These are phyloP conservation scores for Nidula niveotomentosa DNA, from an alignment of 1,284 basidiomycete genomes.

Conservation along the genomic window DNA sequence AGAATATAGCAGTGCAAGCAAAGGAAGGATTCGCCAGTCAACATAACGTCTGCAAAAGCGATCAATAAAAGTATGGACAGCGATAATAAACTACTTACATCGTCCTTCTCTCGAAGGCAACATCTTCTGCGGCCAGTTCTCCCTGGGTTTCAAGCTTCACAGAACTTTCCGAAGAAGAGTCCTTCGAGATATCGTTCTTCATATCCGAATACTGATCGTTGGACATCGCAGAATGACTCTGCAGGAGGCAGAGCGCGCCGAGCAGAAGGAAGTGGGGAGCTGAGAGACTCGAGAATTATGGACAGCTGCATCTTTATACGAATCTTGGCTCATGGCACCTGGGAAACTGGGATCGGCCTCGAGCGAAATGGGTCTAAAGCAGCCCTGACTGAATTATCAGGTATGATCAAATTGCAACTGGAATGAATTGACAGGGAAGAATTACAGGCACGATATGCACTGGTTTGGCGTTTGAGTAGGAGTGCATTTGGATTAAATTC, in stretches of 20 bases:
- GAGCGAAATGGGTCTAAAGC: too few species aligned
- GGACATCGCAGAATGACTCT: slow-evolving; percentile 4
- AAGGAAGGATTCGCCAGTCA: slow-evolving; percentile 39
- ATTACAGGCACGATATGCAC: too few species aligned
- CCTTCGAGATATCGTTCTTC: slow-evolving; percentile 11
- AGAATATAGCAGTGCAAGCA: slow-evolving; percentile 37
- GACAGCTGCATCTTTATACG: too few species aligned
- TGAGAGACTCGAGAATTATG: too few species aligned
- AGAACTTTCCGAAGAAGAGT: slow-evolving; percentile 11
- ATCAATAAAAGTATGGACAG: not conserved
- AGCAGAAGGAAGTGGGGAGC: not conserved
- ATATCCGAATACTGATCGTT: slow-evolving; percentile 9
- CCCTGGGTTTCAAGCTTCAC: slow-evolving; percentile 16
- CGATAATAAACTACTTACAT: slow-evolving; percentile 22
- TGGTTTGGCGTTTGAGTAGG: too few species aligned
- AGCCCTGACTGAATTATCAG: too few species aligned
- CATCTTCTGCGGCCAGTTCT: slow-evolving; percentile 6
- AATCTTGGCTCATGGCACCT: too few species aligned
- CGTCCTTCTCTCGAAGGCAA: slow-evolving; percentile 30
- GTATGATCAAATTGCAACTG: too few species aligned
- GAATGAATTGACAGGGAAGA: too few species aligned
- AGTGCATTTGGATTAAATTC: too few species aligned
- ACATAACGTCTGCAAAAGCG: slow-evolving; percentile 30
- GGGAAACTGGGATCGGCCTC: too few species aligned
- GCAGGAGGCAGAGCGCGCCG: not conserved